Evolutionary conservation across 805 yeast genomes (phyloP), one percentile per base, ranked within the genome.

Genomic region (Novakomyces olei): DNA sequence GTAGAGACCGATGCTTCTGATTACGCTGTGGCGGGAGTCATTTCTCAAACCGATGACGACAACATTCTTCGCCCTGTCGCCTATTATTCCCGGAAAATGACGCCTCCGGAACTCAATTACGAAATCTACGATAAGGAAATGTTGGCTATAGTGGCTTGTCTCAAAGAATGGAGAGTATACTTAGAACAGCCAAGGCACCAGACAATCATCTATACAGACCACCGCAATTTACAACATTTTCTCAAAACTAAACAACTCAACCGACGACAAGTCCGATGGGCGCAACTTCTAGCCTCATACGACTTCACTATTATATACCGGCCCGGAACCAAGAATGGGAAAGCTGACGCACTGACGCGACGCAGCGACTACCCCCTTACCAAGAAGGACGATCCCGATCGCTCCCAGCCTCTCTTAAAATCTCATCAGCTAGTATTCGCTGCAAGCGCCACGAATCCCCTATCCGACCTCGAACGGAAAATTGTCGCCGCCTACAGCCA

Each of bases 1-100:
- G 15, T 29, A 6, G 15, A 18, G 15, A 29, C 32, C n/a, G 32
- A 29, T n/a, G 32, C 32, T 8, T 29, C 32, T 12, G 32, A 22
- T 3, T 19, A 14, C 10, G 15, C 26, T 2, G 20, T 19, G 4
- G 32, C 32, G 14, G 32, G 26, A 15, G 20, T 29, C n/a, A 15
- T 29, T 15, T 19, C 24, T 29, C 32, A 29, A 26, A 19, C 18
- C 14, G 26, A 12, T 12, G 30, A 27, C 4, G 30, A 27, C 20
- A 17, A 10, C 19, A 8, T 15, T 7, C n/a, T 15, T 22, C 32
- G 20, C 20, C 32, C 32, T 5, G 15, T 18, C 9, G 23, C 12
- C 17, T 29, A 8, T 15, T 18, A 22, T 19, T 29, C 32, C 9
- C 23, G 15, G 24, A 22, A 22, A n/a, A 8, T 22, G 24, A 22